Evolutionary conservation across 139 green algal genomes (phyloP).

Genomic region (Auxenochlorella protothecoides): DNA sequence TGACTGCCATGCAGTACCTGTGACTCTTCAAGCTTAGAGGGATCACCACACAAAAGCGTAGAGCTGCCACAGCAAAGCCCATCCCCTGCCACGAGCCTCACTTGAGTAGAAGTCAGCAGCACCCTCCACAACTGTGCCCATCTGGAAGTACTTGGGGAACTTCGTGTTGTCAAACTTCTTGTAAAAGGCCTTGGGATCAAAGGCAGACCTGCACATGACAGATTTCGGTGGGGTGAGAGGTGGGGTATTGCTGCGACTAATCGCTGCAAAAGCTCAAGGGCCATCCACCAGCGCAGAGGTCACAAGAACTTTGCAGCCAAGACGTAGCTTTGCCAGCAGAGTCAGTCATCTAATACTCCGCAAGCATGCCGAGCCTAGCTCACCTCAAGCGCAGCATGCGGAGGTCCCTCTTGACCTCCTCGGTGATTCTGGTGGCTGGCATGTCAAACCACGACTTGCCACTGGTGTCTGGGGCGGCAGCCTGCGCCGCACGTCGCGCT

Average conservation of each 20-base stretch:
- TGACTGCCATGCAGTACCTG: neutral
- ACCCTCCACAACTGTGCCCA: conserved; percentile 27
- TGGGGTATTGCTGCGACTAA: neutral
- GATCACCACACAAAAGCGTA: neutral
- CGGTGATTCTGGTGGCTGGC: conserved; percentile 22
- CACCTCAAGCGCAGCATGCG: conserved; percentile 21
- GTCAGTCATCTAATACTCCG: no score
- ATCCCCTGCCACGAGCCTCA: neutral
- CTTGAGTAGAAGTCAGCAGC: conserved; percentile 39
- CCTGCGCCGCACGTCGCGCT: neutral
- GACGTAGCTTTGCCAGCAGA: no score
- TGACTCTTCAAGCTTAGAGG: neutral
- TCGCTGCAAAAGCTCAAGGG: neutral
- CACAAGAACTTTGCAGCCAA: neutral
- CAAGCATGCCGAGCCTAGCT: neutral
- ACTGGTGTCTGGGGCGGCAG: conserved; percentile 8
- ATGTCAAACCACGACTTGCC: conserved; percentile 25
- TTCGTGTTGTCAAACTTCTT: conserved; percentile 49
- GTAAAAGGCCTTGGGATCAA: conserved; percentile 77
- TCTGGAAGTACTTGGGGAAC: conserved; percentile 62
- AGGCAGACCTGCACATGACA: conserved; percentile 31
- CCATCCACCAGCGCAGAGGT: neutral
- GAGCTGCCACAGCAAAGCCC: no score
- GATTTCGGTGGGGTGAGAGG: no score
- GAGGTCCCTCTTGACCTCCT: conserved; percentile 30